Base-by-base conservation (phyloP, 2,329 filamentous ascomycete species). In the Arthrobotrys sinensis region DNA sequence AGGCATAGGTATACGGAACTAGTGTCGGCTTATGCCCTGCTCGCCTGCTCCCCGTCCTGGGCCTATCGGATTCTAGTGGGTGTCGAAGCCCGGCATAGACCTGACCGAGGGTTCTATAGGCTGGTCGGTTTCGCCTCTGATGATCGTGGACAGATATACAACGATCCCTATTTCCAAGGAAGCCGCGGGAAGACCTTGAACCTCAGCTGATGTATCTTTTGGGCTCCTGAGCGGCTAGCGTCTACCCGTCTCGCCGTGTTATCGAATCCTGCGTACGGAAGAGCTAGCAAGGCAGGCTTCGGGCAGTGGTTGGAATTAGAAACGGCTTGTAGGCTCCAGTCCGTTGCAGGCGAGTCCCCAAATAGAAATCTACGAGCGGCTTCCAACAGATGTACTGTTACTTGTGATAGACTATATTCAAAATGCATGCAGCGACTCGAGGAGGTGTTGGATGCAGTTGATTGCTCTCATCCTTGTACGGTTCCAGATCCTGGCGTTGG, bases 91-190 rank as follows among this genome's bases (percentile, higher is more conserved):
- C 55, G 60, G 67, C 62, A 67, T 71, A 67, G 60, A 21, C 24
- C 50, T 53, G 69, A 24, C 57, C 50, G 66, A 57, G 46, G 57
- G 68, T 46, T n/a, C 43, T 36, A 19, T 36, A 40, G 40, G 43
- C 60, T 70, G 24, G 67, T 60, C 28, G 40, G 60, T 71, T 71
- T 78, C 73, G 73, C 73, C 66, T 77, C 67, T 77, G 66, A 38
- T 72, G 62, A 78, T 72, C 67, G 75, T 78, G 75, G 75, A 36
- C 67, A 60, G 75, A 78, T 72, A 78, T 67, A 55, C 75, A 55
- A n/a, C 46, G 48, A 43, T 71, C 65, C 48, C 63, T 24, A 53
- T 52, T 32, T 50, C 46, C 65, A 60, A 66, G 66, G 57, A 73
- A 65, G 55, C 62, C 14, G 57, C 72, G 46, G 72, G 64, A 62